Base-by-base conservation (phyloP, 2,329 filamentous ascomycete genomes). In the Thermothelomyces thermophilus region DNA sequence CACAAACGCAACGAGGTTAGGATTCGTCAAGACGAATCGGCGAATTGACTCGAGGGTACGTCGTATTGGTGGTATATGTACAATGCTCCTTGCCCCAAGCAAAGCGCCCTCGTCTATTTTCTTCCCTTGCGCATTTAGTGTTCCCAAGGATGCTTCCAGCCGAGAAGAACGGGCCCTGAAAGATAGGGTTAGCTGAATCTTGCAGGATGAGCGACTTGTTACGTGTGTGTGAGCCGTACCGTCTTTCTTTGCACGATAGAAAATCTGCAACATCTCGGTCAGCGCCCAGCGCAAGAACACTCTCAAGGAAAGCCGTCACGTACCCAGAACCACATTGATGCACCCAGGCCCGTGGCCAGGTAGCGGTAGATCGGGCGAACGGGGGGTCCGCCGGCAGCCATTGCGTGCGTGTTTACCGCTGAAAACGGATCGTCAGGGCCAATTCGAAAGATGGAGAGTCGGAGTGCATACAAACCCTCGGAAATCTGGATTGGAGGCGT, bases 311-410 rank as follows among this genome's bases (percentile, higher is more conserved):
- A 7, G 19, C 16, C n/a, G 7, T 10, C 5, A 36, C 75, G 66
- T 80, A 97, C 90, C 70, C 93, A 98, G 73, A 98, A 97, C 93
- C 93, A 98, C 93, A 97, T 98, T 73, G 86, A 87, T 48, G 93
- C 93, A 60, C 90, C 87, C 56, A 98, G 77, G 55, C 84, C 87
- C 39, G 89, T 96, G 41, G 87, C 91, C 51, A 84, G 80, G 69
- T 91, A 86, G 66, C 88, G 82, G 75, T 97, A 95, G 58, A 95
- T 66, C 44, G 69, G 68, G 34, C 73, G 71, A 55, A 77, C 75
- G 58, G 76, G 74, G 56, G 76, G 73, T 60, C 55, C 53, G 34
- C 31, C 50, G 46, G 62, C 64, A 55, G 67, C 66, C 68, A 70
- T 70, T 60, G 59, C 63, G 24, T 47, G 39, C 47, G 51, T 53